Base-by-base conservation (phyloP, 139 green algal species). In the Chlorella sp. region DNA sequence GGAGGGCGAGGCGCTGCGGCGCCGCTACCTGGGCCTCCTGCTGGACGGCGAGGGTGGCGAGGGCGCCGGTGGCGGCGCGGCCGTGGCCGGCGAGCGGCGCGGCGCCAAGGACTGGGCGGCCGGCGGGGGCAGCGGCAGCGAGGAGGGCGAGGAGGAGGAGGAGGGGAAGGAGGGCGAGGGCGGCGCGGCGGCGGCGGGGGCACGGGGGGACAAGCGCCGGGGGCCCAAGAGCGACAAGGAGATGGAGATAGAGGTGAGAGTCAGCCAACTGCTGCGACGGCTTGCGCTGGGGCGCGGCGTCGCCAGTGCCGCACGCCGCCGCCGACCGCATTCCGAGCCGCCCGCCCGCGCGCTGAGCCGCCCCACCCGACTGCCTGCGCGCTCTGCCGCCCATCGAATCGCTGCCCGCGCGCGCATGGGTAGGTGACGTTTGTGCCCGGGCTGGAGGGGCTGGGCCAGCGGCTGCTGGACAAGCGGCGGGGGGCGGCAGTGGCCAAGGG, bases 161-260 rank as follows among this genome's bases (percentile, higher is more conserved):
- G 31, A 66, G 21, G 63, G 38, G 35, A 41, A 83, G 38, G 68
- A 79, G 15, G 67, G 60, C n/a, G 60, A 66, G 5, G 69, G 51
- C 29, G 35, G 61, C n/a, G n/a, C n/a, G 40, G 75, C 53, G 56
- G 64, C 1, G 70, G 73, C 8, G 60, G 70, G 33, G 41, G 42
- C 36, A 41, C 14, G 65, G 69, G 29, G 17, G 35, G 5, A n/a
- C 51, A 55, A n/a, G 41, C 29, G 41, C 62, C 27, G 27, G 41
- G 77, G 68, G 41, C n/a, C 14, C 11, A 4, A 33, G 15, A 48
- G 59, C 11, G 50, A 69, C 31, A 62, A 61, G 15, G 74, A 83
- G 51, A 82, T 91, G 68, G 90, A 95, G 50, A 92, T 94, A 89
- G 75, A 90, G 81, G 88, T n/a, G n/a, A n/a, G n/a, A n/a, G n/a